Evolutionary conservation across 108 stramenopile genomes (phyloP).

Genomic region (Skeletonema costatum): DNA sequence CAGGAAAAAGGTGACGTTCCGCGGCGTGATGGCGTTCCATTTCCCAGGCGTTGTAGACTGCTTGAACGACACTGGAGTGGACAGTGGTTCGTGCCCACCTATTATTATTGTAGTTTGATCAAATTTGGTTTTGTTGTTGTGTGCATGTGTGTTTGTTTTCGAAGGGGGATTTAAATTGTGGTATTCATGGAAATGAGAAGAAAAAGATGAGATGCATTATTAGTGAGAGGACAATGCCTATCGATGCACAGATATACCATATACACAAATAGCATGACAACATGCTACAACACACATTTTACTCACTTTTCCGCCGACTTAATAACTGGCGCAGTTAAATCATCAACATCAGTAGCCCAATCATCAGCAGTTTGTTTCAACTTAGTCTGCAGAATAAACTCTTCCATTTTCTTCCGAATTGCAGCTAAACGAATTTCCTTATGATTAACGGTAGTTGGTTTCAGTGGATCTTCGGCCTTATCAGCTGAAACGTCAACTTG

Average conservation of each 20-base stretch:
- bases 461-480: constrained; percentile 21
- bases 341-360: constrained; percentile 84
- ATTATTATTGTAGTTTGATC: background rate
- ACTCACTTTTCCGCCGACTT: constrained; percentile 78
- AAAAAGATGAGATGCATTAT: too few species aligned
- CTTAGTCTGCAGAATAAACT: constrained; percentile 68
- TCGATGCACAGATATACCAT: background rate
- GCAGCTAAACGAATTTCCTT: constrained; percentile 83
- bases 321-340: constrained; percentile 65
- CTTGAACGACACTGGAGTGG: constrained; percentile 75
- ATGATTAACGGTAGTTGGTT: constrained; percentile 57
- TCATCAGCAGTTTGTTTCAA: constrained; percentile 76
- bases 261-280: background rate
- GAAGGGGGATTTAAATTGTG: too few species aligned
- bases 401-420: constrained; percentile 87
- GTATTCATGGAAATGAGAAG: too few species aligned
- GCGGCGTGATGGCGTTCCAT: constrained; percentile 92
- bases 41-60: constrained; percentile 86
- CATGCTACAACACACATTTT: too few species aligned
- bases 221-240: background rate
- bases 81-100: constrained; percentile 82
- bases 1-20: constrained; percentile 83
- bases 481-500: background rate
- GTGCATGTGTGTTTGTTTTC: background rate
- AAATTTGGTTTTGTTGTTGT: background rate